Percentiles rank a stretch among this genome's conserved stretches.
phyloP scores from a whole-genome alignment of 1,284 basidiomycete genomes.

The Irpex sp. region DNA sequence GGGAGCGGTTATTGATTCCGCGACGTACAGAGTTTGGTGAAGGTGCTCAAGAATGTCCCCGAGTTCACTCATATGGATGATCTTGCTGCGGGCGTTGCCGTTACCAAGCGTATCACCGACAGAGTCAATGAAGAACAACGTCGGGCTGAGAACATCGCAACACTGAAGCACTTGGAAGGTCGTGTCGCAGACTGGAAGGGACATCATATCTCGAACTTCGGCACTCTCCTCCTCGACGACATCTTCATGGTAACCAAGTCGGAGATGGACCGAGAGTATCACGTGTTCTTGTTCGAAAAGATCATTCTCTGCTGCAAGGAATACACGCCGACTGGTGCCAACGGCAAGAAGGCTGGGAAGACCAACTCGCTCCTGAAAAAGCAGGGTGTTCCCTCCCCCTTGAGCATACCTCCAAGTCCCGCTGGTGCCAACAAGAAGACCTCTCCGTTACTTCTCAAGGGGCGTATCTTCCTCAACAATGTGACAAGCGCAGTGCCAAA shows the following conservation, averaged over 20 bases:
- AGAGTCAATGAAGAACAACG: conserved; percentile 96
- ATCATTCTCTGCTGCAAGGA: conserved; percentile 99
- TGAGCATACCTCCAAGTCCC: conserved; percentile 38
- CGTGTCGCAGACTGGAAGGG: conserved; percentile 99
- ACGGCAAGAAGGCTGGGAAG: conserved; percentile 62
- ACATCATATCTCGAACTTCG: conserved; percentile 92
- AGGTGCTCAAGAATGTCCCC: conserved; percentile 55
- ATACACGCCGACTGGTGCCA: conserved; percentile 46
- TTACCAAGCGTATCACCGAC: conserved; percentile 91
- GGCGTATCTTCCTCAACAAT: conserved; percentile 96
- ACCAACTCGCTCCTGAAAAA: conserved; percentile 80
- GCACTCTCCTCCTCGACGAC: conserved; percentile 90
- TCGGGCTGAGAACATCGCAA: conserved; percentile 81
- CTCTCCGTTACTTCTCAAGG: conserved; percentile 88
- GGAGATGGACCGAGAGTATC: conserved; percentile 96
- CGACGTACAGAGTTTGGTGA: conserved; percentile 63
- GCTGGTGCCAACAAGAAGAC: conserved; percentile 63
- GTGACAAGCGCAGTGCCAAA: conserved; percentile 76
- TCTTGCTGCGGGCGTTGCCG: conserved; percentile 78
- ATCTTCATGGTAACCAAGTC: conserved; percentile 96
- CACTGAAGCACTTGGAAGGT: conserved; percentile 84
- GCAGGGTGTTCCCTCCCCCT: conserved; percentile 41
- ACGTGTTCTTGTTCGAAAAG: conserved; percentile 98
- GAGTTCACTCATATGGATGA: conserved; percentile 79
- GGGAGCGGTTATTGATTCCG: conserved; percentile 8